Evolutionary conservation across 2,329 filamentous ascomycete genomes (phyloP).

Genomic region (Alternaria metachromatica): DNA sequence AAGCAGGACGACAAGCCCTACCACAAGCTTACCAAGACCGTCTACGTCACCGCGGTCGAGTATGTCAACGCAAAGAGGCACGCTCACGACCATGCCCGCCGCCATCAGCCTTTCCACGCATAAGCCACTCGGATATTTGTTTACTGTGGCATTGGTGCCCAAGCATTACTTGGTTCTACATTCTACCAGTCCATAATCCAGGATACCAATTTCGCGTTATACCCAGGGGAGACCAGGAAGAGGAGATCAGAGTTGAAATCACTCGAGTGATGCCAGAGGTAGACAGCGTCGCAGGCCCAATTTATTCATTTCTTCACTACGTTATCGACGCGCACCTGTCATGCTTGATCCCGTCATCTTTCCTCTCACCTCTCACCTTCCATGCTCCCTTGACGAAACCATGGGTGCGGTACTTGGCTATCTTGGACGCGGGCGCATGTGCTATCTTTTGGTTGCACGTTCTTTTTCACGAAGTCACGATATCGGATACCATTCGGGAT

Average conservation of each 20-base stretch:
- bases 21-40: slow-evolving; percentile 29
- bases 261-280: slow-evolving; percentile 45
- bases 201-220: slow-evolving; percentile 41
- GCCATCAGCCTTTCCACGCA: slow-evolving; percentile 43
- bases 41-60: slow-evolving; percentile 43
- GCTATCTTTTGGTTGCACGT: slow-evolving; percentile 21
- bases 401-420: not conserved
- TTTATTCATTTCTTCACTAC: slow-evolving; percentile 40
- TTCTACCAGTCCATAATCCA: slow-evolving; percentile 29
- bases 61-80: slow-evolving; percentile 45
- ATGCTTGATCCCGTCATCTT: slow-evolving; percentile 26
- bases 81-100: slow-evolving; percentile 37
- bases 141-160: slow-evolving; percentile 30
- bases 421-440: slow-evolving; percentile 14
- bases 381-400: slow-evolving; percentile 7
- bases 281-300: slow-evolving; percentile 48
- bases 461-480: slow-evolving; percentile 44
- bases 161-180: slow-evolving; percentile 27
- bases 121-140: slow-evolving; percentile 28
- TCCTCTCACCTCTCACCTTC: slow-evolving; percentile 14
- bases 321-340: slow-evolving; percentile 36
- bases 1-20: slow-evolving; percentile 10
- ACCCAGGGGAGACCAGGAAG: slow-evolving; percentile 29
- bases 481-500: slow-evolving; percentile 40
- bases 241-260: slow-evolving; percentile 28